Base-by-base conservation (phyloP, 805 yeast genomes). In the Metschnikowia noctiluminum region DNA sequence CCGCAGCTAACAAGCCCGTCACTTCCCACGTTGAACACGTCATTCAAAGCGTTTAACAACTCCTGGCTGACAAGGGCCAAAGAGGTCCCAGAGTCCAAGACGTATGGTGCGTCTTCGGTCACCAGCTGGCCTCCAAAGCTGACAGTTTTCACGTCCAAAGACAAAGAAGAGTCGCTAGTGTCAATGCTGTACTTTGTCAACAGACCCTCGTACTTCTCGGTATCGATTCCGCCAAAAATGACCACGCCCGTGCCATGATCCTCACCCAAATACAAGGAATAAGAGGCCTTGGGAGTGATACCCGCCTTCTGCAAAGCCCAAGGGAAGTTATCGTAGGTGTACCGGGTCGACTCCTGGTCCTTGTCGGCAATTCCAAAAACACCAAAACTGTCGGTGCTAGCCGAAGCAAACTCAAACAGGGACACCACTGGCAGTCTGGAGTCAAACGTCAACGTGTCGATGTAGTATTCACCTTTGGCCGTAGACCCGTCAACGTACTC, bases 261-360 rank as follows among this genome's bases (percentile, higher is more conserved):
- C 5, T 68, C 65, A 55, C 81, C 77, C 62, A 87, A 71, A 57
- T 70, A 85, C 47, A 87, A 67, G 0, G 92, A 85, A 62, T 84
- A 87, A 0, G 79, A 79, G 38, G 74, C 73, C 42, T 76, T 73
- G 38, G 74, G 58, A 48, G 82, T 85, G 38, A 78, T 56, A 0
- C 90, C 91, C 45, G 78, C 78, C 32, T 69, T 59, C 44, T 74
- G 81, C 70, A 89, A 65, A 51, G 77, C 76, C 51, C 73, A 54
- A 0, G 96, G 96, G 49, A 88, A 68, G 64, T 89, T 88, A 45
- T 46, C 30, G 45, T 46, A 40, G 14, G 35, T 10, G 35, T 21
- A 28, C 11, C 14, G 27, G 10, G 48, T 27, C 9, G 53, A 43
- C 40, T 46, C 52, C 35, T 39, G 43, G 46, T 49, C 44, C 38